Evolutionary conservation across 257 asterid genomes (phyloP).

Genomic region (Fraxinus cuspidata): DNA sequence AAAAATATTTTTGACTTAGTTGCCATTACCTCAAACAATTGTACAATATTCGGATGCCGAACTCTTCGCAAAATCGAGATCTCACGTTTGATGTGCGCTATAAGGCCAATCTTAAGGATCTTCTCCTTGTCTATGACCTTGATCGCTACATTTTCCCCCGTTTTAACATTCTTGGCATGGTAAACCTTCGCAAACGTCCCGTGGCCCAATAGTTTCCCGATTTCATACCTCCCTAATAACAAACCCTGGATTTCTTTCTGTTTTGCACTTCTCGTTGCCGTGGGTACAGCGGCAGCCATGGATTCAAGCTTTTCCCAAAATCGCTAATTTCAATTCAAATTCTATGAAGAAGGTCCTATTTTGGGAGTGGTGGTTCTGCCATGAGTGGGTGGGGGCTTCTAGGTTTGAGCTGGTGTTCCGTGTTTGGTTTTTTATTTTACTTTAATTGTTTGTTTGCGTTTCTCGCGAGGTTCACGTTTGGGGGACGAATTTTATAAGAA

Average conservation of each 20-base stretch:
- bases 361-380: conserved; percentile 17
- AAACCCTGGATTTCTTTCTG: conserved; percentile 57
- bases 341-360: neutral
- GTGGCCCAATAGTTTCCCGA: conserved; percentile 78
- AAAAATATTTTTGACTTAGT: conserved; percentile 80
- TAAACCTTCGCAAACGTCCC: conserved; percentile 95
- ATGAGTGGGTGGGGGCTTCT: conserved; percentile 21
- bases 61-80: conserved; percentile 88
- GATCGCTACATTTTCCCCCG: conserved; percentile 73
- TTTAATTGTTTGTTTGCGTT: neutral
- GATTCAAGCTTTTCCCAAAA: neutral
- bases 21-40: conserved; percentile 92
- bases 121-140: conserved; percentile 92
- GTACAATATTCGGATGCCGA: conserved; percentile 92
- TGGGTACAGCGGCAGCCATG: conserved; percentile 36
- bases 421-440: neutral
- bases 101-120: conserved; percentile 73
- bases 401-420: conserved; percentile 20
- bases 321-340: conserved; percentile 1
- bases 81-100: conserved; percentile 83
- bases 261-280: conserved; percentile 24
- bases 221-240: conserved; percentile 64
- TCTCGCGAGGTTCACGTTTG: conserved; percentile 24
- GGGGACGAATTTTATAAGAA: neutral
- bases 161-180: conserved; percentile 70